These are phyloP conservation scores for Sorghum bicolor DNA, from an alignment of 176 grass and related monocot species.

Conservation along the genomic window Sorghum_bicolor_NCBIv3 NC_012870.2:9074001-9074500, in stretches of 20 bases:
- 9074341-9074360: neutral
- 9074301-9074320: neutral
- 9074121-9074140: neutral
- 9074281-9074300: too few species aligned
- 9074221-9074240: constrained; percentile 88
- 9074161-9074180: constrained; percentile 88
- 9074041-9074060: constrained; percentile 27
- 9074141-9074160: neutral
- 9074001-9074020: constrained; percentile 82
- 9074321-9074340: neutral
- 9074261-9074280: neutral
- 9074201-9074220: constrained; percentile 92
- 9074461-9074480: constrained; percentile 87
- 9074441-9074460: neutral
- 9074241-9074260: constrained; percentile 82
- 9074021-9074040: constrained; percentile 70
- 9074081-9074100: neutral
- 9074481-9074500: constrained; percentile 63
- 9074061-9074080: neutral
- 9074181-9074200: constrained; percentile 95
- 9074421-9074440: neutral
- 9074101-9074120: neutral
- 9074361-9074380: neutral
- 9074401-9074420: neutral
- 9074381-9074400: too few species aligned